Conservation (phyloP, 768 basidiomycete genomes). For the Coprinopsis strossmayeri region DNA sequence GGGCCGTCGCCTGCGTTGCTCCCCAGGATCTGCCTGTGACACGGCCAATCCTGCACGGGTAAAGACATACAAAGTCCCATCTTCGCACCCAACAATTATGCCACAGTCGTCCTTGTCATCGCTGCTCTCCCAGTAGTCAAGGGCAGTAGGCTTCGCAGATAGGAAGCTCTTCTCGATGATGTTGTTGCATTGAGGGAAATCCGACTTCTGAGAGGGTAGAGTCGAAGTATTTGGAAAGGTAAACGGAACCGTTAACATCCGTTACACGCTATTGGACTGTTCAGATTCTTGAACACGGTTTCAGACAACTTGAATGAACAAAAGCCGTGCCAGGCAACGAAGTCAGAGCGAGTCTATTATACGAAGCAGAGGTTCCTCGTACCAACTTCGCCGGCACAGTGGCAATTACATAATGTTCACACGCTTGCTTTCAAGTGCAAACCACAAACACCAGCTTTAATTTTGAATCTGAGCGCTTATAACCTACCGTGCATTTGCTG, state of each 20-base stretch:
- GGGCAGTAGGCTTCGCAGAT: conserved; percentile 21
- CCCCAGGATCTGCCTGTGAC: conserved; percentile 11
- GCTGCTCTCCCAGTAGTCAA: conserved; percentile 24
- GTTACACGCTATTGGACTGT: neutral
- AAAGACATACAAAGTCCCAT: conserved; percentile 39
- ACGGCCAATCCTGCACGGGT: conserved; percentile 13
- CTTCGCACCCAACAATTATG: conserved; percentile 33
- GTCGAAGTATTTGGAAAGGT: conserved; percentile 23
- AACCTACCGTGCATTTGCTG: too few species aligned
- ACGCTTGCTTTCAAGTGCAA: too few species aligned
- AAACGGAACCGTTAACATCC: conserved; percentile 23
- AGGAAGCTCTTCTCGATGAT: conserved; percentile 27
- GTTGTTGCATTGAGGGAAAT: conserved; percentile 8
- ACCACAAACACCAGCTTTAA: too few species aligned
- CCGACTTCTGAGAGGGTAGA: conserved; percentile 11
- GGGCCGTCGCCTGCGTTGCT: conserved; percentile 6
- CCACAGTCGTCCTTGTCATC: conserved; percentile 14
- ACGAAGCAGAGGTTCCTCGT: too few species aligned
- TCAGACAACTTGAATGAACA: too few species aligned
- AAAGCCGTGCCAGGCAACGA: too few species aligned
- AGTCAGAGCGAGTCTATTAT: too few species aligned
- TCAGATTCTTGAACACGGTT: too few species aligned
- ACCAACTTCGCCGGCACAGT: too few species aligned
- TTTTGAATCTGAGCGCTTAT: too few species aligned
- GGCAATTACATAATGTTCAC: too few species aligned